phyloP scores from a whole-genome alignment of 1,284 basidiomycete species.

The Agroathelia rolfsii region DNA sequence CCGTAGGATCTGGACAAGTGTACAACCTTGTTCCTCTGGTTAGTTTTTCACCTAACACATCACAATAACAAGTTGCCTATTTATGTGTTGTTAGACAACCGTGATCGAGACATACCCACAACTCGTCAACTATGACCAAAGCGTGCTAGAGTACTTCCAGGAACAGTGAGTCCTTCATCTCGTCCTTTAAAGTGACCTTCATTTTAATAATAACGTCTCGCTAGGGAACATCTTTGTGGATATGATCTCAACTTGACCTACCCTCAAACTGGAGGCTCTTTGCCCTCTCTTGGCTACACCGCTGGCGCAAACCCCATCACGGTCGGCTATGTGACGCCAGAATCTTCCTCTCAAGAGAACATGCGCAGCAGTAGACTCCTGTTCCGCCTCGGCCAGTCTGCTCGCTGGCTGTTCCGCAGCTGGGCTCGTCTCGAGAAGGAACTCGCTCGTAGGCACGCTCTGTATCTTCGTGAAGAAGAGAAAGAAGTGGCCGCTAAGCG shows the following conservation, averaged over 20 bases:
- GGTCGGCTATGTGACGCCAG: slow-evolving; percentile 20
- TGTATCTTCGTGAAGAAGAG: too few relatives aligned
- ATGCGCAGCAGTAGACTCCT: too few relatives aligned
- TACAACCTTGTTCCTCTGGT: slow-evolving; percentile 47
- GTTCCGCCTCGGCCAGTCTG: too few relatives aligned
- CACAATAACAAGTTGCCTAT: too few relatives aligned
- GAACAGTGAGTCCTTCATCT: slow-evolving; percentile 40
- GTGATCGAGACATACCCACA: slow-evolving; percentile 65
- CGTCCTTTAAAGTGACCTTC: slow-evolving; percentile 1
- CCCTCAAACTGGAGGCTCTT: slow-evolving; percentile 46
- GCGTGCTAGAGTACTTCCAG: slow-evolving; percentile 57
- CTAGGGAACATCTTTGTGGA: slow-evolving; percentile 50
- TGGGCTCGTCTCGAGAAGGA: too few relatives aligned
- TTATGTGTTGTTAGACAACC: slow-evolving; percentile 27
- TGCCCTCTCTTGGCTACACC: slow-evolving; percentile 36
- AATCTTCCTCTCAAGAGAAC: too few relatives aligned
- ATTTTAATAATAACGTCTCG: background rate
- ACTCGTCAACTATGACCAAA: slow-evolving; percentile 57
- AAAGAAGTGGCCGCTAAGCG: too few relatives aligned
- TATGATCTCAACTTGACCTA: slow-evolving; percentile 64
- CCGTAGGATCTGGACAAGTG: slow-evolving; percentile 36
- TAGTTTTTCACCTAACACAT: too few relatives aligned
- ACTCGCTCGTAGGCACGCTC: too few relatives aligned
- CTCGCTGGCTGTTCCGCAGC: too few relatives aligned
- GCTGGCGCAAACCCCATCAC: slow-evolving; percentile 20